A percentile compares a stretch with the other conserved stretches of the same genome.
phyloP scores from a whole-genome alignment of 805 yeast species.

The Teunomyces aglyptinius region DNA sequence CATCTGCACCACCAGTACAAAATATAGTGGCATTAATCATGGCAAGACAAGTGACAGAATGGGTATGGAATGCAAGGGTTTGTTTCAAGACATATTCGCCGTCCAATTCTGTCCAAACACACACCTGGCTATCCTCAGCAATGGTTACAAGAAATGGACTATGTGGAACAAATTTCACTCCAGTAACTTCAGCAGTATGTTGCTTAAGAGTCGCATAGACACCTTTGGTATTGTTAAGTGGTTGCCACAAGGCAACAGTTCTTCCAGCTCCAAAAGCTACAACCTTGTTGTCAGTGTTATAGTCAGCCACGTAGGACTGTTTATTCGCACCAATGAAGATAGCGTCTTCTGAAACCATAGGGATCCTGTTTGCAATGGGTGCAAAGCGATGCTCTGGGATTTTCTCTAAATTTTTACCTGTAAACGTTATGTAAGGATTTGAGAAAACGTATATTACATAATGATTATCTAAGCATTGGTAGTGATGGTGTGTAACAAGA shows the following conservation, averaged over 20 bases:
- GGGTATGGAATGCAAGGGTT: conserved; percentile 38
- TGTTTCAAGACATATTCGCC: conserved; percentile 30
- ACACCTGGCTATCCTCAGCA: conserved; percentile 63
- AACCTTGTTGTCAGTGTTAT: conserved; percentile 30
- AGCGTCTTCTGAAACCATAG: conserved; percentile 40
- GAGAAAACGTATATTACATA: too few species aligned
- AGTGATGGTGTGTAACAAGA: too few species aligned
- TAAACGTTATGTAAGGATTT: neutral
- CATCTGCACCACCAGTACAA: conserved; percentile 64
- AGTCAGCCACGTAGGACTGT: conserved; percentile 60
- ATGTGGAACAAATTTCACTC: conserved; percentile 52
- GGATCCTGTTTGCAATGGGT: neutral
- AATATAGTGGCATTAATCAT: conserved; percentile 40
- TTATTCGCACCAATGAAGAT: conserved; percentile 72
- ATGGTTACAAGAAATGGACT: conserved; percentile 53
- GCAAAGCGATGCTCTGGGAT: conserved; percentile 1
- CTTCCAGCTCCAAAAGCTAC: conserved; percentile 74
- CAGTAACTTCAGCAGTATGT: conserved; percentile 62
- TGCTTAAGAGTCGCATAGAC: conserved; percentile 56
- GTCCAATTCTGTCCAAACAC: conserved; percentile 50
- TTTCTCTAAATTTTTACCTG: conserved; percentile 2
- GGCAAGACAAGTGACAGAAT: conserved; percentile 56
- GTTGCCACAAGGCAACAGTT: conserved; percentile 69
- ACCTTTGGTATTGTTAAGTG: conserved; percentile 47
- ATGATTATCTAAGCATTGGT: too few species aligned